phyloP scores from a whole-genome alignment of 495 filamentous ascomycete genomes.

The Penicillium canariense region DNA sequence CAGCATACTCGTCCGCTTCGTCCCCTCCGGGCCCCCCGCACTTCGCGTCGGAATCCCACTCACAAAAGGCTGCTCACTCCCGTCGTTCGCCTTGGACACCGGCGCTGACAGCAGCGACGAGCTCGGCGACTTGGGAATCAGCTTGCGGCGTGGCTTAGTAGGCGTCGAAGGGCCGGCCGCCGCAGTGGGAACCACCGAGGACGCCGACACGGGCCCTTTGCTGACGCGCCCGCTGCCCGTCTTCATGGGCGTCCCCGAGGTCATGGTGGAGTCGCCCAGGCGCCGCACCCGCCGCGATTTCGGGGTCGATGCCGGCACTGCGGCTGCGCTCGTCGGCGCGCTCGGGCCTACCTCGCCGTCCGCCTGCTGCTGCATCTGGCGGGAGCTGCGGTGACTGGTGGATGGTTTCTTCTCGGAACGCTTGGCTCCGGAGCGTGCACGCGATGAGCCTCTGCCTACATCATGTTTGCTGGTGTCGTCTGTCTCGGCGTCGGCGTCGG shows the following conservation, averaged over 20 bases:
- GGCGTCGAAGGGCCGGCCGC: conserved; percentile 24
- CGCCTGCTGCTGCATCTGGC: conserved; percentile 21
- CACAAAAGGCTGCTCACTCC: conserved; percentile 14
- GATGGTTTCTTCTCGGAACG: conserved; percentile 26
- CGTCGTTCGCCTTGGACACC: conserved; percentile 12
- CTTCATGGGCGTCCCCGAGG: conserved; percentile 26
- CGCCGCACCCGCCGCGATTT: conserved; percentile 38
- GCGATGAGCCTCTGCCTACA: conserved; percentile 9
- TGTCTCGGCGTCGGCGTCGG: conserved; percentile 15
- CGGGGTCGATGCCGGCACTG: conserved; percentile 26
- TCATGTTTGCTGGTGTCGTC: conserved; percentile 15
- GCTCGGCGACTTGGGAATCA: conserved; percentile 40
- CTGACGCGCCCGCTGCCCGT: conserved; percentile 21
- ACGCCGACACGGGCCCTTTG: conserved; percentile 20
- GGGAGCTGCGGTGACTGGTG: conserved; percentile 26
- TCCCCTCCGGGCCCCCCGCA: conserved; percentile 16
- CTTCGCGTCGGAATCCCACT: conserved; percentile 27
- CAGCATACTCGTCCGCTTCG: conserved; percentile 33
- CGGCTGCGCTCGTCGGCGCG: conserved; percentile 19
- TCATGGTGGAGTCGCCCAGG: conserved; percentile 28
- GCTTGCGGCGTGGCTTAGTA: conserved; percentile 38
- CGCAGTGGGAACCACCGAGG: conserved; percentile 1
- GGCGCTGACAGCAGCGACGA: conserved; percentile 20
- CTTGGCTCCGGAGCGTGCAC: conserved; percentile 13
- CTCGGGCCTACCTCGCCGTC: conserved; percentile 13